Percentiles rank a stretch among this genome's conserved stretches.
Evolutionary conservation across 2,329 filamentous ascomycete genomes (phyloP).

Genomic region (Colletotrichum australisinense): DNA sequence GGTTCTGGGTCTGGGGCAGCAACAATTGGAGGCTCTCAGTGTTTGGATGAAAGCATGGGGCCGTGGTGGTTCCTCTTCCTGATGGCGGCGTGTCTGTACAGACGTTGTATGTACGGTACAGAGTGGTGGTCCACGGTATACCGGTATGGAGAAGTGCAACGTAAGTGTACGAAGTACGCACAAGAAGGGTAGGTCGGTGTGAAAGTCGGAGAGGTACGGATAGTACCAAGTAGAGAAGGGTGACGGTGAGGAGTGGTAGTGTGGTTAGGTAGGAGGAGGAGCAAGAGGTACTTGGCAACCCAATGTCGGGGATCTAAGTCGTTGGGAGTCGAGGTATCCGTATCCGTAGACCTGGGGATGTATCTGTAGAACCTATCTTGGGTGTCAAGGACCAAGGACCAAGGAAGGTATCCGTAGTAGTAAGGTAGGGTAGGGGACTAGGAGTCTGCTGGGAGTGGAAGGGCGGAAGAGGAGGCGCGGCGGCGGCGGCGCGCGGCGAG

Average conservation of each 20-base stretch:
- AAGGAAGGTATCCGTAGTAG: no score
- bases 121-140: conserved; percentile 1
- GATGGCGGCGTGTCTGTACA: conserved; percentile 2
- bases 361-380: conserved; percentile 14
- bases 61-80: conserved; percentile 11
- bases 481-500: conserved; percentile 15
- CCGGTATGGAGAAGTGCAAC: conserved; percentile 1
- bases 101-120: not conserved
- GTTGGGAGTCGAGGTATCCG: not conserved
- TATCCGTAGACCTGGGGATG: not conserved
- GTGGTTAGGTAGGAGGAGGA: not conserved
- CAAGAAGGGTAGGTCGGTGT: conserved; percentile 25
- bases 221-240: conserved; percentile 6
- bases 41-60: conserved; percentile 35
- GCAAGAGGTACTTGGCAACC: conserved; percentile 5
- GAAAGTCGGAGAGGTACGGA: conserved; percentile 30
- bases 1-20: not conserved
- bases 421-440: not conserved
- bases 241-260: conserved; percentile 8
- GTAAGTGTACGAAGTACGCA: conserved; percentile 9
- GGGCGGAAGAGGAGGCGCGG: conserved; percentile 7
- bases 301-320: conserved; percentile 3
- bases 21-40: conserved; percentile 24
- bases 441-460: not conserved
- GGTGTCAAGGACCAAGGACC: not conserved